These are phyloP conservation scores for Yarrowia deformans DNA, from an alignment of 805 yeast genomes.

Conservation along the genomic window DNA sequence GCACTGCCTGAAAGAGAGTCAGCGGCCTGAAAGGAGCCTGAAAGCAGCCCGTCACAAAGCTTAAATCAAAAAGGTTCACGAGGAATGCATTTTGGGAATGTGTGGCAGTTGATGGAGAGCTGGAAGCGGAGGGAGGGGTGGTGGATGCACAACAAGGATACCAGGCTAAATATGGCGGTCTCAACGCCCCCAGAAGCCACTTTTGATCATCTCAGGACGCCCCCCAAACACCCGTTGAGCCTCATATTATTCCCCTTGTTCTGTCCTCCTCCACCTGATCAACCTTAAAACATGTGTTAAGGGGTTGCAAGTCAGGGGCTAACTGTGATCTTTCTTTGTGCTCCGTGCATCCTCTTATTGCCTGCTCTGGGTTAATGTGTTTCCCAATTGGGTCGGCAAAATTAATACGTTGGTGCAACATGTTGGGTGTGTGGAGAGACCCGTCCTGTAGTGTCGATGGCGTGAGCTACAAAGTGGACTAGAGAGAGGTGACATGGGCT, in stretches of 20 bases:
- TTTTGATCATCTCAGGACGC: too few species aligned
- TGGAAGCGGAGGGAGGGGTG: too few species aligned
- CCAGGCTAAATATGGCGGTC: too few species aligned
- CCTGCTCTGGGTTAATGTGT: constrained; percentile 32
- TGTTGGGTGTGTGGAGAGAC: neutral
- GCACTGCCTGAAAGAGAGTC: constrained; percentile 38
- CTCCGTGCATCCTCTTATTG: constrained; percentile 13
- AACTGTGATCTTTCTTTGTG: constrained; percentile 21
- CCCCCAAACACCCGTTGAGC: neutral
- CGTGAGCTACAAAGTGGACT: too few species aligned
- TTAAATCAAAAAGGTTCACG: constrained; percentile 13
- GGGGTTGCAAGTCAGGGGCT: constrained; percentile 39
- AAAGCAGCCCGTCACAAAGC: constrained; percentile 27
- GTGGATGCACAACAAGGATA: too few species aligned
- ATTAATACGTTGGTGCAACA: neutral
- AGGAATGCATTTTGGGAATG: constrained; percentile 22
- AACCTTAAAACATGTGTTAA: constrained; percentile 37
- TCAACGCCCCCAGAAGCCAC: too few species aligned
- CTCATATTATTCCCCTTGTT: neutral
- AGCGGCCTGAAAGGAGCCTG: constrained; percentile 35
- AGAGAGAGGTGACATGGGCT: too few species aligned
- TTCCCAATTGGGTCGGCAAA: constrained; percentile 8
- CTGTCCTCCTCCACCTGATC: constrained; percentile 35
- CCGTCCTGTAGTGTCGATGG: too few species aligned
- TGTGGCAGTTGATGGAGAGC: neutral